These are phyloP conservation scores for Microbotryum scabiosae DNA, from an alignment of 1,284 basidiomycete species.

Conservation along the genomic window DNA sequence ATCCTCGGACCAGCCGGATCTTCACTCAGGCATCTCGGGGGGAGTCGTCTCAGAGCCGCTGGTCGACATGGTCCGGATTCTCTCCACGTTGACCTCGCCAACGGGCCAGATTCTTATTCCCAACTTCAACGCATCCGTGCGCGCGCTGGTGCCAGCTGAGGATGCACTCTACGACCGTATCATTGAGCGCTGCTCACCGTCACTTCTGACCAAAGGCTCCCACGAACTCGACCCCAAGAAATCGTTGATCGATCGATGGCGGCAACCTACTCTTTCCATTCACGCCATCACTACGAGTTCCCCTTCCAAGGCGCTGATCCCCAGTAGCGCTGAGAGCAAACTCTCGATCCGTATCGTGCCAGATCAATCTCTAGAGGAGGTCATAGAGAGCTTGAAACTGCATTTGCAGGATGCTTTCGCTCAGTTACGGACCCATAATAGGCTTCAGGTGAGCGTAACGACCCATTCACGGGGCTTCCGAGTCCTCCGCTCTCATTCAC, in stretches of 20 bases:
- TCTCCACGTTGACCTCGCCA: slow-evolving; percentile 59
- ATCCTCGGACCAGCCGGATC: slow-evolving; percentile 51
- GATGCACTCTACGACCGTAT: slow-evolving; percentile 54
- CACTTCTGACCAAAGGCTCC: slow-evolving; percentile 26
- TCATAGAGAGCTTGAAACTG: slow-evolving; percentile 55
- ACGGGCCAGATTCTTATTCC: slow-evolving; percentile 58
- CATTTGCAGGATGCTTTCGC: slow-evolving; percentile 58
- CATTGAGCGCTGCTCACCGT: slow-evolving; percentile 49
- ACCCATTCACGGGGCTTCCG: too few species aligned
- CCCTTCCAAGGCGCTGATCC: slow-evolving; percentile 53
- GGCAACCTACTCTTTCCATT: slow-evolving; percentile 42
- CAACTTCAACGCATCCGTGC: slow-evolving; percentile 60
- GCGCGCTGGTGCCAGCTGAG: slow-evolving; percentile 33
- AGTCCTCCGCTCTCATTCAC: neutral
- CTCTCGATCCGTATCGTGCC: slow-evolving; percentile 73
- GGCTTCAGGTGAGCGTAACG: slow-evolving; percentile 50
- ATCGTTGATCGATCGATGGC: slow-evolving; percentile 32
- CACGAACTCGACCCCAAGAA: slow-evolving; percentile 28
- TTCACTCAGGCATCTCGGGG: slow-evolving; percentile 88
- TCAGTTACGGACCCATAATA: slow-evolving; percentile 58
- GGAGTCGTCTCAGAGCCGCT: slow-evolving; percentile 47
- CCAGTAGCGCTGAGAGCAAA: slow-evolving; percentile 65
- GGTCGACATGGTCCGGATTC: slow-evolving; percentile 58
- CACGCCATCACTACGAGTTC: slow-evolving; percentile 16
- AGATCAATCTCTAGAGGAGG: slow-evolving; percentile 70